Conservation (phyloP, 2,329 filamentous ascomycete genomes). For the Trichoderma semiorbis region DNA sequence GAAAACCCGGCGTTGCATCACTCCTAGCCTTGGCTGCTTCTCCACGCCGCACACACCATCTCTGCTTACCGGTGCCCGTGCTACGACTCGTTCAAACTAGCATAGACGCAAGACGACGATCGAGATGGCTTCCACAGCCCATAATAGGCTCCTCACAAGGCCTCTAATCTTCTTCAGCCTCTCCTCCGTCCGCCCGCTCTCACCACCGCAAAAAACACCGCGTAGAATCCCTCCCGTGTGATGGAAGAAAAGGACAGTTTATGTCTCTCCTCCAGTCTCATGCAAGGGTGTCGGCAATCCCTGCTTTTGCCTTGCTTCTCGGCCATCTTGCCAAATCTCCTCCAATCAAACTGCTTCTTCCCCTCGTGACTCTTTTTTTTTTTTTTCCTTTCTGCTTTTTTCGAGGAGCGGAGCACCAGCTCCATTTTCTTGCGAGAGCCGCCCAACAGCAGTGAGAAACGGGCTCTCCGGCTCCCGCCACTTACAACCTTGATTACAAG, state of each 20-base stretch:
- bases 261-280: not conserved
- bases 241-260: not conserved
- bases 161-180: not conserved
- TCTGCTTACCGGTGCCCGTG: not conserved
- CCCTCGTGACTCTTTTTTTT: not conserved
- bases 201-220: not conserved
- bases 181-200: not conserved
- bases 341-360: not conserved
- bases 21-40: not conserved
- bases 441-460: not conserved
- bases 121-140: not conserved
- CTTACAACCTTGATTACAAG: constrained; percentile 6
- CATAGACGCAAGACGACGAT: not conserved
- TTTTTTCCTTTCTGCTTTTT: not conserved
- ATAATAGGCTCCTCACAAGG: not conserved
- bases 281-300: not conserved
- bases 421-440: not conserved
- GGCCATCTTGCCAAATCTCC: not conserved
- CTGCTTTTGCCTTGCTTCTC: not conserved
- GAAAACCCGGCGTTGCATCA: not conserved
- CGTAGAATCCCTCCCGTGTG: not conserved
- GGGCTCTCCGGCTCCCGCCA: not conserved
- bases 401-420: not conserved
- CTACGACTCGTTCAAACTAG: not conserved
- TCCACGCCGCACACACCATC: not conserved